Evolutionary conservation across 1,284 basidiomycete genomes (phyloP).

Genomic region (Trichosporon asahii): DNA sequence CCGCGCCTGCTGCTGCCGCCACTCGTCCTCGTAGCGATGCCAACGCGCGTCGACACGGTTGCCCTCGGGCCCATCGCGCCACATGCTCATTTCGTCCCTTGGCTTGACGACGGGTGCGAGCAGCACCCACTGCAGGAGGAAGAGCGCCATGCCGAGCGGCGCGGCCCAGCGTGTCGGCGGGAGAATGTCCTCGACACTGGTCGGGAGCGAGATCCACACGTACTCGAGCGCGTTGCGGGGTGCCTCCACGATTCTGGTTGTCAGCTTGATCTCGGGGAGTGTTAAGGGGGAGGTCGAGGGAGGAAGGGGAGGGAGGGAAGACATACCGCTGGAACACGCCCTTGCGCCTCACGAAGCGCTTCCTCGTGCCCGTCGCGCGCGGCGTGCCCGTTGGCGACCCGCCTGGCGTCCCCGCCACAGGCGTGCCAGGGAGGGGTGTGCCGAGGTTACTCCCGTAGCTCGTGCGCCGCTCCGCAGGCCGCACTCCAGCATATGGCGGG

Average conservation of each 20-base stretch:
- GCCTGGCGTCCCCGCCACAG: neutral
- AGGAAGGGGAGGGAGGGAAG: too few species aligned
- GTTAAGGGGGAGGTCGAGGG: too few species aligned
- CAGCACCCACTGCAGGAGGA: slow-evolving; percentile 40
- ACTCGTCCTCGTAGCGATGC: slow-evolving; percentile 35
- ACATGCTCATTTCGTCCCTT: slow-evolving; percentile 4
- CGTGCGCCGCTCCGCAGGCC: neutral
- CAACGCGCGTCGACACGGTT: slow-evolving; percentile 35
- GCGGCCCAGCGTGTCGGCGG: slow-evolving; percentile 40
- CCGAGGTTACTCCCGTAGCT: slow-evolving; percentile 25
- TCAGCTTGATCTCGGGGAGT: too few species aligned
- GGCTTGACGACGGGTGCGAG: slow-evolving; percentile 36
- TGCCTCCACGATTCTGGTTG: slow-evolving; percentile 26
- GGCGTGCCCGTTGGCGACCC: slow-evolving; percentile 46
- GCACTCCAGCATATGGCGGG: neutral
- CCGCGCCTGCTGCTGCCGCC: slow-evolving; percentile 6
- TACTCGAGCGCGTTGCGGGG: slow-evolving; percentile 34
- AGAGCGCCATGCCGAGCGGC: slow-evolving; percentile 38
- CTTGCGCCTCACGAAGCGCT: slow-evolving; percentile 41
- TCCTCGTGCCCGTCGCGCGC: slow-evolving; percentile 32
- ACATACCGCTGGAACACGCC: slow-evolving; percentile 35
- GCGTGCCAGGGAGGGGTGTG: neutral
- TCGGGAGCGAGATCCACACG: slow-evolving; percentile 30
- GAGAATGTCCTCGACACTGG: slow-evolving; percentile 35
- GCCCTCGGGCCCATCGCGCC: slow-evolving; percentile 22